Base-by-base conservation (phyloP, 805 yeast genomes). In the Saturnispora halmiae region DNA sequence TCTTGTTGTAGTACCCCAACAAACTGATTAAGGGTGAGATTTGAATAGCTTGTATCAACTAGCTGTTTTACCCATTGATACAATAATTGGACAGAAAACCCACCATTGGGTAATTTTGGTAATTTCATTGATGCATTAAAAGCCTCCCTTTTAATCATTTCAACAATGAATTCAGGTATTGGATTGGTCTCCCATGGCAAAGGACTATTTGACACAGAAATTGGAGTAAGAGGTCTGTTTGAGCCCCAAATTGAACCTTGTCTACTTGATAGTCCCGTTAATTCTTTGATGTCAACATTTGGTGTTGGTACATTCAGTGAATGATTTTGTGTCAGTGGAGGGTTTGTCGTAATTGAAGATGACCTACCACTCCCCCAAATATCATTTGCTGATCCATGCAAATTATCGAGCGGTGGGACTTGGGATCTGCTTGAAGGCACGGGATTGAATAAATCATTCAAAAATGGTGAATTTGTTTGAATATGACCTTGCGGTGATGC, bases 61-160 rank as follows among this genome's bases (percentile, higher is more conserved):
- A 22, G 6, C 10, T 22, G 26, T 22, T 22, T 22, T 10, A 22
- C 26, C 26, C 26, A 22, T 27, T 14, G 9, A 14, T 27, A 27
- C 29, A 27, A 27, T 27, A 27, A 9, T 7, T 27, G 14, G 9
- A 27, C n/a, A 7, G 14, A 27, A 27, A 5, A 27, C 29, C 9
- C 29, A 22, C 47, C 44, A 37, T 45, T 43, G 8, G 34, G 21
- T 11, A 25, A n/a, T 18, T 34, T 31, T 19, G 62, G 64, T 21
- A 70, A 43, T 26, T 58, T 49, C 31, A 58, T 61, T 35, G 64
- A 63, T 3, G 72, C 70, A 36, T 63, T 61, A 35, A 56, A 54
- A 2, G 72, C 65, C 15, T 72, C 70, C 3, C 60, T 37, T 42
- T 67, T 74, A 37, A 72, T 58, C 8, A 40, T 16, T 18, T 39